These are phyloP conservation scores for Lactifluus subvellereus DNA, from an alignment of 768 basidiomycete genomes.

Conservation along the genomic window DNA sequence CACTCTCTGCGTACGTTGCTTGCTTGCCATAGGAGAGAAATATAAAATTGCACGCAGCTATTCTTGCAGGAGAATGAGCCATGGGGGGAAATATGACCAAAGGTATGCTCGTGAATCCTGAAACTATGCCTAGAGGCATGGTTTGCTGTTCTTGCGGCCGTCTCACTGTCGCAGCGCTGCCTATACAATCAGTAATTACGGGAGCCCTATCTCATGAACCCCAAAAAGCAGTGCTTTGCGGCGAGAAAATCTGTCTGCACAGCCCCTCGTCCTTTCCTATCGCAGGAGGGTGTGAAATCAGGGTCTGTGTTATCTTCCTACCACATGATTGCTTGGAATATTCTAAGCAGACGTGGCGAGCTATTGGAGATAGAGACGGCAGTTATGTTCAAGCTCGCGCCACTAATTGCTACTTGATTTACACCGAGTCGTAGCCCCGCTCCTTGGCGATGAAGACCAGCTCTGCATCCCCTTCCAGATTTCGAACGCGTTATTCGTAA, in stretches of 20 bases:
- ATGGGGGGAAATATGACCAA: background rate
- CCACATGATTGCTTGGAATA: conserved; percentile 16
- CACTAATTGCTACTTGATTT: conserved; percentile 14
- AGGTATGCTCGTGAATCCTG: background rate
- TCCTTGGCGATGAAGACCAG: background rate
- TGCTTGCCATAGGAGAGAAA: background rate
- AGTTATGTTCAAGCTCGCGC: conserved; percentile 4
- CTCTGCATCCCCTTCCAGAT: background rate
- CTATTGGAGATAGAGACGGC: background rate
- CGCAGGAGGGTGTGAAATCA: conserved; percentile 2
- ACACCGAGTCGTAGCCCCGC: background rate
- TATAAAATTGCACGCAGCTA: background rate
- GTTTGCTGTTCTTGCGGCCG: background rate
- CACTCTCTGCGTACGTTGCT: background rate
- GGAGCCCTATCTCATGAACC: background rate
- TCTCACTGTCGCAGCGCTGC: background rate
- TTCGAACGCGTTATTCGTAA: background rate
- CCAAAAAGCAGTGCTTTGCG: background rate
- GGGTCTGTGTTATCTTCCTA: background rate
- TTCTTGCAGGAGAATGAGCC: background rate
- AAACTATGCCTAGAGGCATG: background rate
- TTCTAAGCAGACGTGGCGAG: background rate
- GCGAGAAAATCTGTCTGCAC: background rate
- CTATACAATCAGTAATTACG: background rate
- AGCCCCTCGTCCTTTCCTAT: background rate